Conservation (phyloP, 495 filamentous ascomycete genomes). For the Hypoxylon lenormandii region DNA sequence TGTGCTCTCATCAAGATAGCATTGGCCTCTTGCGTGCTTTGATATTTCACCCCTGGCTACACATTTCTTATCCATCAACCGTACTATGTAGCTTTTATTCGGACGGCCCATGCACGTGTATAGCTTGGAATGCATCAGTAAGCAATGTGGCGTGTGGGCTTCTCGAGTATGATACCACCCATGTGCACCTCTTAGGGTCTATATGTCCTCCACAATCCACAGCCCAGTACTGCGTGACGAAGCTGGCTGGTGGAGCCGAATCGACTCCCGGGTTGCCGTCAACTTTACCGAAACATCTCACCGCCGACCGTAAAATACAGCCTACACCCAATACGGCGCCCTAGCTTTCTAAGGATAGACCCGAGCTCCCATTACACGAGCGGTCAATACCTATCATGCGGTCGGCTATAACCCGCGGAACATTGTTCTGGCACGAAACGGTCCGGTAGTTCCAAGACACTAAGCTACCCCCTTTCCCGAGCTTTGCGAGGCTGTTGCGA, state of each 20-base stretch:
- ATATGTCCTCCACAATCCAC: conserved; percentile 5
- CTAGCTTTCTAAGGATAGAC: conserved; percentile 34
- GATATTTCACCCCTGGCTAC: no score
- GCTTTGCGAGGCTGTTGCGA: conserved; percentile 42
- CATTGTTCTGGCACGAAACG: conserved; percentile 41
- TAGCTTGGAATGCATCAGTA: not conserved
- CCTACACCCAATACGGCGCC: not conserved
- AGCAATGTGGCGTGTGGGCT: not conserved
- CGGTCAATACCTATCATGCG: conserved; percentile 31
- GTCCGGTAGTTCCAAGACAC: conserved; percentile 25
- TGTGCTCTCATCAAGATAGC: no score
- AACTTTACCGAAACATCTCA: conserved; percentile 38
- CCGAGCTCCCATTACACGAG: conserved; percentile 14
- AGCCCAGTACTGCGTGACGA: not conserved
- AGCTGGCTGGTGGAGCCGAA: conserved; percentile 36
- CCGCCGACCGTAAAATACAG: conserved; percentile 33
- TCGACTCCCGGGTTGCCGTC: conserved; percentile 37
- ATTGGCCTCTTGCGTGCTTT: no score
- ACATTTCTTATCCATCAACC: no score
- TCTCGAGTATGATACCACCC: not conserved
- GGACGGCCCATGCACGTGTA: not conserved
- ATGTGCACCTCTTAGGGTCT: not conserved
- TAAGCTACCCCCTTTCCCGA: conserved; percentile 21
- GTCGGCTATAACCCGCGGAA: conserved; percentile 20
- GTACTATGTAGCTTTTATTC: not conserved